A percentile compares a stretch with the other conserved stretches of the same genome.
Evolutionary conservation across 1,284 basidiomycete species (phyloP).

Genomic region (Cryptococcus sp.): DNA sequence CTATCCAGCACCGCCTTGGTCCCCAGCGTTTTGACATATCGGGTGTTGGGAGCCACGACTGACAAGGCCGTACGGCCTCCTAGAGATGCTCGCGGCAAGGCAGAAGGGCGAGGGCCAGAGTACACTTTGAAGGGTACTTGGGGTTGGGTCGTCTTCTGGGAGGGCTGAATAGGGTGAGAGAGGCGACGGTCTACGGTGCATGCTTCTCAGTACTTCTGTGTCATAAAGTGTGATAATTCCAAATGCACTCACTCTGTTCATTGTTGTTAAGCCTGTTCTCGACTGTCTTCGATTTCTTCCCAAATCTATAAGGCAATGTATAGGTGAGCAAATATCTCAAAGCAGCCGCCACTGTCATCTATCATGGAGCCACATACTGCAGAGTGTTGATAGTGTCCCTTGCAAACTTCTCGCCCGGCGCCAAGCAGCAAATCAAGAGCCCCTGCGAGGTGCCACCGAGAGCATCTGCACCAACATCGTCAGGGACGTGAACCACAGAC

Average conservation of each 20-base stretch:
- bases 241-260: background rate
- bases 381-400: slow-evolving; percentile 79
- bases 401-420: slow-evolving; percentile 70
- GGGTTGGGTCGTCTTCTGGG: background rate
- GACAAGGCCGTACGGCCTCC: slow-evolving; percentile 6
- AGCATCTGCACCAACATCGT: slow-evolving; percentile 52
- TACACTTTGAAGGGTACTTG: slow-evolving; percentile 1
- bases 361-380: slow-evolving; percentile 55
- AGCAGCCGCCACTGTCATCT: too few species aligned
- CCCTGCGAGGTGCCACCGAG: slow-evolving; percentile 72
- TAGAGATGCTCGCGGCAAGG: background rate
- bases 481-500: background rate
- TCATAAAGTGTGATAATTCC: background rate
- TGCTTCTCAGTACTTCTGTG: background rate
- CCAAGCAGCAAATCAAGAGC: slow-evolving; percentile 75
- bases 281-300: slow-evolving; percentile 14
- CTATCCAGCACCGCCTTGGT: background rate
- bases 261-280: slow-evolving; percentile 10
- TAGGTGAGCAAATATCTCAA: background rate
- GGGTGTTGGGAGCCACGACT: slow-evolving; percentile 1
- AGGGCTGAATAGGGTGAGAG: background rate
- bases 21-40: background rate
- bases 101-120: background rate
- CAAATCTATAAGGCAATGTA: slow-evolving; percentile 5
- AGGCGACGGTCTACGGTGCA: background rate